Base-by-base conservation (phyloP, 2,329 filamentous ascomycete genomes). In the Aspergillus brunneoviolaceus region DNA sequence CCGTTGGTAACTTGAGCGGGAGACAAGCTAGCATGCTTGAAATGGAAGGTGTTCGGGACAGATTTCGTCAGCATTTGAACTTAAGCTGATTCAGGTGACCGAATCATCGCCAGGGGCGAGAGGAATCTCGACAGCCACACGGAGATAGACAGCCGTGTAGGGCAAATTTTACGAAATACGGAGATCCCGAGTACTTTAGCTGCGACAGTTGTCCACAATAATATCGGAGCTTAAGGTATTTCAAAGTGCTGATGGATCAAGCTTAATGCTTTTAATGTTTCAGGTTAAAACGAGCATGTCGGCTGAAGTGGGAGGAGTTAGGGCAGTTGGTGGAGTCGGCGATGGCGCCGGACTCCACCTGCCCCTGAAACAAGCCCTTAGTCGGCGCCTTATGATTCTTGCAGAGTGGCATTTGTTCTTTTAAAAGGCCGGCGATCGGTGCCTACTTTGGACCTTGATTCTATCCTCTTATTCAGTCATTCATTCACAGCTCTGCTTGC, bases 281-380 rank as follows among this genome's bases (percentile, higher is more conserved):
- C 52, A 55, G 29, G 16, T 48, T 23, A 47, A 55, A 49, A 48
- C 53, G 25, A 55, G 53, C 25, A 48, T 55, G 52, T 6, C 7
- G 27, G 27, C 27, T 9, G 27, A 29, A 29, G 27, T 7, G 27
- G 5, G 9, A 47, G 19, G 16, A 42, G 9, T 31, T 3, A 45
- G 25, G 49, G 23, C 49, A 50, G 49, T 11, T 27, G 25, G 49
- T 45, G 39, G 39, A 45, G 53, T 12, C 53, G 19, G 19, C 27
- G 11, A 27, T 29, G 25, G 11, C 10, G 27, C 23, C 29, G 16
- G 53, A 31, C 27, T 55, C 53, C 53, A 55, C 53, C 27, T 31
- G 31, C 25, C 53, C 53, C 53, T 55, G 53, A 55, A 12, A 48
- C 53, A 55, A 45, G 5, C 39, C 39, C 3, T 45, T 45, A 45